Conservation (phyloP, 2,329 filamentous ascomycete genomes). For the Ascocoryne sarcoides region DNA sequence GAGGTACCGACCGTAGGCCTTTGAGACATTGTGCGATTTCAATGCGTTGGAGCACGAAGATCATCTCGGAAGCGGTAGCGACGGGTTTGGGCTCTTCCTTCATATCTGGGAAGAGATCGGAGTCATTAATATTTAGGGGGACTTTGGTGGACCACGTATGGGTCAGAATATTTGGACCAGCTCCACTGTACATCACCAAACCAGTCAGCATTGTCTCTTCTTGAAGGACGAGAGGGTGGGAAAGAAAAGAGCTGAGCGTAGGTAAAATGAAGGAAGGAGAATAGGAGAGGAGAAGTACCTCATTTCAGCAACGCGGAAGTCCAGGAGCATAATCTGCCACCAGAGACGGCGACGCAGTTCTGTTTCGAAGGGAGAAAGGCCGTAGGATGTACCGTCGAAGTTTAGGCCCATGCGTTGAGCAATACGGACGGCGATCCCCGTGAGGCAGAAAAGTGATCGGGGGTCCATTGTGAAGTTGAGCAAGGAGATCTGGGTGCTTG, state of each 20-base stretch:
- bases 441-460: constrained; percentile 39
- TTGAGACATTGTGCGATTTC: constrained; percentile 24
- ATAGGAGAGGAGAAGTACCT: constrained; percentile 22
- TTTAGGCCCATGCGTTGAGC: constrained; percentile 41
- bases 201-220: too few species aligned
- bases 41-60: constrained; percentile 29
- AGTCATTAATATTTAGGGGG: constrained; percentile 47
- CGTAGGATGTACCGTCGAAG: constrained; percentile 30
- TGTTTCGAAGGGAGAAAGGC: constrained; percentile 40
- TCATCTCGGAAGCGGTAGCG: constrained; percentile 37
- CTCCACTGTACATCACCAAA: constrained; percentile 34
- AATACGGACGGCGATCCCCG: constrained; percentile 40
- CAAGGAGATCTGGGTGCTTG: constrained; percentile 17
- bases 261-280: too few species aligned
- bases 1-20: too few species aligned
- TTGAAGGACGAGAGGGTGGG: too few species aligned
- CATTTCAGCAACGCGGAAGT: constrained; percentile 46
- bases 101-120: constrained; percentile 36
- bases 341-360: constrained; percentile 54
- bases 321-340: constrained; percentile 55
- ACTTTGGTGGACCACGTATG: constrained; percentile 38
- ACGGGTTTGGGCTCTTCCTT: constrained; percentile 33
- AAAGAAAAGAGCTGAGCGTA: too few species aligned
- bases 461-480: constrained; percentile 32
- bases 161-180: constrained; percentile 34